Percentiles rank a stretch among this genome's conserved stretches.
These are phyloP conservation scores for Reticulascus tulasneorum DNA, from an alignment of 2,329 filamentous ascomycete genomes.

Conservation along the genomic window DNA sequence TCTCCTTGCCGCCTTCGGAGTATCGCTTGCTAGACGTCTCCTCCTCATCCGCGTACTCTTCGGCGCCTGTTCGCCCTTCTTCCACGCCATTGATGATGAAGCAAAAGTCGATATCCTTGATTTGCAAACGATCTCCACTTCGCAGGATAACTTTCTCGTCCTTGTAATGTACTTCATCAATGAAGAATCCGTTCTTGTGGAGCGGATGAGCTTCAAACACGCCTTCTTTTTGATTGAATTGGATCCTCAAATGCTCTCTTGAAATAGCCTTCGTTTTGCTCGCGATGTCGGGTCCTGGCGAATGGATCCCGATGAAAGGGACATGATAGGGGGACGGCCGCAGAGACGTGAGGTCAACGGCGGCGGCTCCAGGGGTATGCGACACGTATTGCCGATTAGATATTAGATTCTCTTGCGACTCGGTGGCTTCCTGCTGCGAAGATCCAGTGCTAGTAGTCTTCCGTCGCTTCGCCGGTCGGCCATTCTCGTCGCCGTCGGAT, in stretches of 20 bases:
- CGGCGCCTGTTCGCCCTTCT: conserved; percentile 53
- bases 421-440: conserved; percentile 33
- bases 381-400: conserved; percentile 58
- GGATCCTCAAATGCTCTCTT: conserved; percentile 67
- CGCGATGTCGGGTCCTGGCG: conserved; percentile 57
- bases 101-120: conserved; percentile 64
- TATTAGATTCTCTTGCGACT: conserved; percentile 43
- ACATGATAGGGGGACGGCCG: conserved; percentile 59
- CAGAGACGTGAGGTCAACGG: conserved; percentile 56
- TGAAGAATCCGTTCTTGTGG: conserved; percentile 66
- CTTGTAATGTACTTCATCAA: conserved; percentile 56
- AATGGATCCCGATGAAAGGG: conserved; percentile 69
- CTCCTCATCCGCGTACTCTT: conserved; percentile 50
- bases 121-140: conserved; percentile 64
- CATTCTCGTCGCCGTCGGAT: conserved; percentile 51
- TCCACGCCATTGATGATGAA: conserved; percentile 67
- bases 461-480: conserved; percentile 42
- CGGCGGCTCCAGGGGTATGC: conserved; percentile 55
- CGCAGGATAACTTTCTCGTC: conserved; percentile 53
- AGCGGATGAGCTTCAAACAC: conserved; percentile 62
- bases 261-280: conserved; percentile 69
- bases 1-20: conserved; percentile 59
- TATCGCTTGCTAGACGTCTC: conserved; percentile 43
- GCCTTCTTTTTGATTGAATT: conserved; percentile 59
- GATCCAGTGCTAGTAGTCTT: conserved; percentile 41